Conservation (phyloP, 106 monocot species). For the Platanthera zijinensis region DNA sequence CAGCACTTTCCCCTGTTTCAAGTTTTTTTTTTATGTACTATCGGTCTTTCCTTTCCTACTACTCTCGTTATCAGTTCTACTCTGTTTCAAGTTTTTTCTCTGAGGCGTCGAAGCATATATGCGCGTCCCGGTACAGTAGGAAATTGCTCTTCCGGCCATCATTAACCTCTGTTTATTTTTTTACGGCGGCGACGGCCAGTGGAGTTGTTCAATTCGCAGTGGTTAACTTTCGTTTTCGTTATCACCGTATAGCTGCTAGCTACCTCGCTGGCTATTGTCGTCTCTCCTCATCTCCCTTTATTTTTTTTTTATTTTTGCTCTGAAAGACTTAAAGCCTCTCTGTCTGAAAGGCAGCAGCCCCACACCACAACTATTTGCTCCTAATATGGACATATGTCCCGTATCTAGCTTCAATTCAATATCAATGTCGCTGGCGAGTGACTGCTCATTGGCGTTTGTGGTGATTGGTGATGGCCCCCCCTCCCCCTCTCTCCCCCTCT, state of each 20-base stretch:
- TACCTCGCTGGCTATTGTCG: slow-evolving; percentile 6
- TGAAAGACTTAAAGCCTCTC: slow-evolving; percentile 5
- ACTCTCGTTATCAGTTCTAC: no score
- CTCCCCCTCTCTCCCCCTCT: not conserved
- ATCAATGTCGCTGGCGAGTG: not conserved
- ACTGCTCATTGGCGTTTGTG: not conserved
- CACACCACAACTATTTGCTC: not conserved
- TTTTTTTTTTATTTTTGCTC: not conserved
- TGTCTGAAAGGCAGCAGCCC: not conserved
- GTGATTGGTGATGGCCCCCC: slow-evolving; percentile 1
- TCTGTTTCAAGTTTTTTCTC: not conserved
- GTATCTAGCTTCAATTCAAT: not conserved
- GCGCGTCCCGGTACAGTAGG: not conserved
- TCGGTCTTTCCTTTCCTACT: no score
- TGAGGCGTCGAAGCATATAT: not conserved
- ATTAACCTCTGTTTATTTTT: not conserved
- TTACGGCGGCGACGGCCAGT: slow-evolving; percentile 1
- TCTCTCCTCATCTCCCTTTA: not conserved
- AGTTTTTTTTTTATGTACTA: not conserved
- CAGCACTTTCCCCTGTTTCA: not conserved
- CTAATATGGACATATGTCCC: not conserved
- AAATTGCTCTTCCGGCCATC: not conserved
- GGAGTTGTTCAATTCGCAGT: not conserved
- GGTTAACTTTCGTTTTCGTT: slow-evolving; percentile 30
- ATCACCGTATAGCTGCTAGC: slow-evolving; percentile 12